Conservation (phyloP, 1,139 yeast species). For the Pichiaceae sp. region DNA sequence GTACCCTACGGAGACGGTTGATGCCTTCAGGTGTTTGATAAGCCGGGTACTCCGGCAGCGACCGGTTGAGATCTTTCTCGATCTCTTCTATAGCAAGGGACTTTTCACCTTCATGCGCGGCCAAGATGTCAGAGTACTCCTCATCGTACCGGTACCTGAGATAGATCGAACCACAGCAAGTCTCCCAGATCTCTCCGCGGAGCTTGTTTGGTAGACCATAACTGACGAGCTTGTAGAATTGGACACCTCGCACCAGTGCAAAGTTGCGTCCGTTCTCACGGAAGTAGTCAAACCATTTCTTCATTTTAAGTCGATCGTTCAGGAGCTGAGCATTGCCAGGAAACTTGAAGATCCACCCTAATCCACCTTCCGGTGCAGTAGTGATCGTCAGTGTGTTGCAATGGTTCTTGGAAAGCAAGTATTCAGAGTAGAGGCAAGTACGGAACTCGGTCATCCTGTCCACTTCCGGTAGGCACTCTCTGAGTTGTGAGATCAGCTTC, state of each 20-base stretch:
- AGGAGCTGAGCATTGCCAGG: slow-evolving; percentile 82
- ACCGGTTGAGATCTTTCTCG: slow-evolving; percentile 89
- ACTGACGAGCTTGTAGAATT: slow-evolving; percentile 73
- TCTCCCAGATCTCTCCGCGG: slow-evolving; percentile 95
- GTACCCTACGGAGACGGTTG: slow-evolving; percentile 70
- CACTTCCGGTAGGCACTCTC: slow-evolving; percentile 57
- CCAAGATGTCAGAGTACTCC: slow-evolving; percentile 50
- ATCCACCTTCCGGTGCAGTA: slow-evolving; percentile 67
- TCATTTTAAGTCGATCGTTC: slow-evolving; percentile 78
- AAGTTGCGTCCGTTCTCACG: slow-evolving; percentile 78
- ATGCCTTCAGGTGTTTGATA: slow-evolving; percentile 86
- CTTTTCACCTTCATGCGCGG: slow-evolving; percentile 49
- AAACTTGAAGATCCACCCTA: slow-evolving; percentile 73
- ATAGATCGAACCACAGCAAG: slow-evolving; percentile 81
- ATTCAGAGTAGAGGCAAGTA: slow-evolving; percentile 77
- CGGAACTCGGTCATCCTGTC: slow-evolving; percentile 57
- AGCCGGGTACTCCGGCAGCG: slow-evolving; percentile 93
- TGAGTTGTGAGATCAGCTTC: slow-evolving; percentile 51
- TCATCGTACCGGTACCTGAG: slow-evolving; percentile 55
- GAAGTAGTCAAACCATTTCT: slow-evolving; percentile 90
- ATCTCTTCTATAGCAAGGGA: slow-evolving; percentile 93
- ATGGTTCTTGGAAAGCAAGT: slow-evolving; percentile 57
- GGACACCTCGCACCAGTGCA: slow-evolving; percentile 63
- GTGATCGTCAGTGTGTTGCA: slow-evolving; percentile 32
- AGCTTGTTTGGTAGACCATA: slow-evolving; percentile 89